A percentile compares a stretch with the other conserved stretches of the same genome.
These are phyloP conservation scores for Cyclostephanos invisitatus DNA, from an alignment of 108 stramenopile genomes.

Conservation along the genomic window DNA sequence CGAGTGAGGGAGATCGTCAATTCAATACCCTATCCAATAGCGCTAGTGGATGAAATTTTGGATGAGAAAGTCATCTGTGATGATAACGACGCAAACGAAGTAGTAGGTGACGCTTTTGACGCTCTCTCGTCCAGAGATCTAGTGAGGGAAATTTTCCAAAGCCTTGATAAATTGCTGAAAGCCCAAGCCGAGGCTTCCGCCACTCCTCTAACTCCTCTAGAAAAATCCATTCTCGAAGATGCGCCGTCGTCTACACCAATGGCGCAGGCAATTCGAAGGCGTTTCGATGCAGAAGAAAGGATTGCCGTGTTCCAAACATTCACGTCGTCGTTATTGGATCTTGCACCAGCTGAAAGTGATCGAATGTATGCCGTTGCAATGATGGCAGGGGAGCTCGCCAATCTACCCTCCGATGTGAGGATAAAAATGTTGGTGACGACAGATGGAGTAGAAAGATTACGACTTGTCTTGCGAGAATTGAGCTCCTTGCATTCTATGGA, in stretches of 20 bases:
- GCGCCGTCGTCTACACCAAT: slow-evolving; percentile 42
- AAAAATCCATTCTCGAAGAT: slow-evolving; percentile 72
- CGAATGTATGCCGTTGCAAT: slow-evolving; percentile 63
- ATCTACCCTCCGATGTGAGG: slow-evolving; percentile 55
- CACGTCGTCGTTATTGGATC: slow-evolving; percentile 58
- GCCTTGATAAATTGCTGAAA: slow-evolving; percentile 40
- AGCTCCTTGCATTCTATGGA: slow-evolving; percentile 57
- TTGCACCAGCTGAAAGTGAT: slow-evolving; percentile 55
- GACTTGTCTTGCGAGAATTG: slow-evolving; percentile 53
- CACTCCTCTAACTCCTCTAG: slow-evolving; percentile 59
- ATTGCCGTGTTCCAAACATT: slow-evolving; percentile 71
- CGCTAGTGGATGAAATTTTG: slow-evolving; percentile 76
- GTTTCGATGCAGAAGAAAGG: slow-evolving; percentile 67
- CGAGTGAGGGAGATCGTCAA: slow-evolving; percentile 70
- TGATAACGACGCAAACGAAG: slow-evolving; percentile 49
- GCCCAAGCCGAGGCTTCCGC: slow-evolving; percentile 38
- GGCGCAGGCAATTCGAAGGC: slow-evolving; percentile 31
- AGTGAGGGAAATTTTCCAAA: slow-evolving; percentile 52
- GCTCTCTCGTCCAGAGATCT: slow-evolving; percentile 52
- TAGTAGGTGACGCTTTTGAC: slow-evolving; percentile 55
- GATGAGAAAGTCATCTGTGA: slow-evolving; percentile 57
- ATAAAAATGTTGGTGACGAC: slow-evolving; percentile 53
- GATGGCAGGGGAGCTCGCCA: slow-evolving; percentile 77
- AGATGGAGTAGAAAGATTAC: slow-evolving; percentile 61
- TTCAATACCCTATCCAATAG: slow-evolving; percentile 77